Conservation (phyloP, 192 early-diverging fungal genomes). For the Coemansia nantahalensis region DNA sequence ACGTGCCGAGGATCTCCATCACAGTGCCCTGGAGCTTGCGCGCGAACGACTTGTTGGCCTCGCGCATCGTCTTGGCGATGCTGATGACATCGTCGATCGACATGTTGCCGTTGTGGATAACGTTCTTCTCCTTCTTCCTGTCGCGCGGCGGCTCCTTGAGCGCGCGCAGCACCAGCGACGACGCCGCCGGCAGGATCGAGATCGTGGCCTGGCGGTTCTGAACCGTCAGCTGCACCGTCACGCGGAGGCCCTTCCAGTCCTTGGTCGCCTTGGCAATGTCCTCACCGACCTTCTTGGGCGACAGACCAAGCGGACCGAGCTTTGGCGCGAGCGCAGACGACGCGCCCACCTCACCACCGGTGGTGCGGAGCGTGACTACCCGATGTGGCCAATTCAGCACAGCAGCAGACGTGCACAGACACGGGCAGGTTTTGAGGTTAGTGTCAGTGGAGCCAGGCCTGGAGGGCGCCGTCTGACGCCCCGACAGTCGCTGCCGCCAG, state of each 20-base stretch:
- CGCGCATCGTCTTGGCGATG: slow-evolving; percentile 92
- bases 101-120: slow-evolving; percentile 97
- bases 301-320: slow-evolving; percentile 99
- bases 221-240: slow-evolving; percentile 97
- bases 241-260: slow-evolving; percentile 98
- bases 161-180: slow-evolving; percentile 94
- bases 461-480: too few species aligned
- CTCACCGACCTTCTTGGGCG: slow-evolving; percentile 99
- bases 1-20: slow-evolving; percentile 90
- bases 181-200: slow-evolving; percentile 94
- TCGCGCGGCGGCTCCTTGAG: slow-evolving; percentile 97
- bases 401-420: neutral
- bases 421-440: neutral
- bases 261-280: slow-evolving; percentile 99
- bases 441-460: too few species aligned
- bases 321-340: slow-evolving; percentile 98
- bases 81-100: slow-evolving; percentile 91
- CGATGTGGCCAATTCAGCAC: neutral
- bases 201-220: slow-evolving; percentile 99
- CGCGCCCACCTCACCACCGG: slow-evolving; percentile 98
- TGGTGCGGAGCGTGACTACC: slow-evolving; percentile 88
- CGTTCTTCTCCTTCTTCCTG: slow-evolving; percentile 99
- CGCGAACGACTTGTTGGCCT: slow-evolving; percentile 83
- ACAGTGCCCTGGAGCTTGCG: slow-evolving; percentile 94
- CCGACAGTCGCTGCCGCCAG: too few species aligned